A percentile compares a stretch with the other conserved stretches of the same genome.
These are phyloP conservation scores for Acanthamoeba sp. DNA, from an alignment of 208 protist species.

Conservation along the genomic window DNA sequence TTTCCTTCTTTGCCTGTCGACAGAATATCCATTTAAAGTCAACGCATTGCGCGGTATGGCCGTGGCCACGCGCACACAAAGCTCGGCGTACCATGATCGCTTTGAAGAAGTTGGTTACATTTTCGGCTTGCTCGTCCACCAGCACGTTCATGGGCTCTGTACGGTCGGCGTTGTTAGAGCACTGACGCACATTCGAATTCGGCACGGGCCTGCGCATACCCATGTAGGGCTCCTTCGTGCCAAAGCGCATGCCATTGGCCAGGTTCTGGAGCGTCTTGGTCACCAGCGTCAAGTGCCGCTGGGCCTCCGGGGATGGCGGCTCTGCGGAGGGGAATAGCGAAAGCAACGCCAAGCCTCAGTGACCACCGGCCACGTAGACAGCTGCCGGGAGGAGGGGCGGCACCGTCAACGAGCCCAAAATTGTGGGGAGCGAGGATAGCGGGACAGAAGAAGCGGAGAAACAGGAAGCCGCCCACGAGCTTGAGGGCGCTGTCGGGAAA, in stretches of 20 bases:
- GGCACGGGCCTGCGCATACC: neutral
- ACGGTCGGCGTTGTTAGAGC: neutral
- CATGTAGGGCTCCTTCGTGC: slow-evolving; percentile 60
- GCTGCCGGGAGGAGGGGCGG: neutral
- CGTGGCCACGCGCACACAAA: too few relatives aligned
- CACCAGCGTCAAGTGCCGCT: slow-evolving; percentile 39
- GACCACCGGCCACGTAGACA: too few relatives aligned
- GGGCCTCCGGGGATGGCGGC: neutral
- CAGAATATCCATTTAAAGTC: too few relatives aligned
- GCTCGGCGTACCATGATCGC: slow-evolving; percentile 48
- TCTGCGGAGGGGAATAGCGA: neutral
- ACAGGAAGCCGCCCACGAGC: slow-evolving; percentile 40
- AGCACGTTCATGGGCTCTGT: slow-evolving; percentile 29
- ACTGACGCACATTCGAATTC: too few relatives aligned
- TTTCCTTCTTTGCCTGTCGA: neutral
- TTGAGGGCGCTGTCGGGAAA: slow-evolving; percentile 34
- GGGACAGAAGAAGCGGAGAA: slow-evolving; percentile 48
- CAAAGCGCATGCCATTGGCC: slow-evolving; percentile 60
- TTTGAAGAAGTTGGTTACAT: slow-evolving; percentile 50
- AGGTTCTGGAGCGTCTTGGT: slow-evolving; percentile 53
- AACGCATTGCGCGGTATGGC: too few relatives aligned
- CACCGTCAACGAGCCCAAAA: slow-evolving; percentile 41
- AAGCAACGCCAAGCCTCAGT: too few relatives aligned
- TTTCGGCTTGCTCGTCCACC: slow-evolving; percentile 39
- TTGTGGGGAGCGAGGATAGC: slow-evolving; percentile 53